phyloP scores from a whole-genome alignment of 768 basidiomycete species.

The Trametes villosa region DNA sequence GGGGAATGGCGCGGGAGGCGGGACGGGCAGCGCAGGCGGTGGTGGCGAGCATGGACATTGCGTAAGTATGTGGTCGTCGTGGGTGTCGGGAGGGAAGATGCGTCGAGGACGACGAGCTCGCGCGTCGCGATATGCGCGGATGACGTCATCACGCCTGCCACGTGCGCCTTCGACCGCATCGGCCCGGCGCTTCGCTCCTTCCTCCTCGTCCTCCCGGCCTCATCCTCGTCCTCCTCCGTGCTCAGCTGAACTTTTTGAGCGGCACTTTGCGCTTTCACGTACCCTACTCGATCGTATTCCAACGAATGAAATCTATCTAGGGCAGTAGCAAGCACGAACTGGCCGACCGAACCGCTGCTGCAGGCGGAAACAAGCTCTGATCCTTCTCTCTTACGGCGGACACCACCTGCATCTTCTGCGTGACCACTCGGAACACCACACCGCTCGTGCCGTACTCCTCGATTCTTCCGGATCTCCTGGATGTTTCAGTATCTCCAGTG shows the following conservation, averaged over 20 bases:
- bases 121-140: background rate
- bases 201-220: background rate
- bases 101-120: background rate
- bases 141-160: conserved; percentile 2
- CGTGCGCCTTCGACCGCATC: background rate
- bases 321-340: too few species aligned
- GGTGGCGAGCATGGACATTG: conserved; percentile 25
- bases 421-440: background rate
- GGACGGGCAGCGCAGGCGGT: conserved; percentile 26
- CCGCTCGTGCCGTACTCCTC: background rate
- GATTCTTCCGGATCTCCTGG: background rate
- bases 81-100: background rate
- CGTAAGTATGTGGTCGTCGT: conserved; percentile 8
- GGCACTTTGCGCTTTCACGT: background rate
- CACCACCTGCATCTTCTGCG: too few species aligned
- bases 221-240: background rate
- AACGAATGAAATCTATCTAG: too few species aligned
- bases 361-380: too few species aligned
- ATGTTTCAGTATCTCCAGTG: background rate
- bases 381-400: background rate
- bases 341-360: too few species aligned
- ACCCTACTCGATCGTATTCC: too few species aligned
- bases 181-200: background rate
- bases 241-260: background rate
- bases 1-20: conserved; percentile 43